These are phyloP conservation scores for Chloropicon primus DNA, from an alignment of 139 green algal genomes.

Conservation along the genomic window DNA sequence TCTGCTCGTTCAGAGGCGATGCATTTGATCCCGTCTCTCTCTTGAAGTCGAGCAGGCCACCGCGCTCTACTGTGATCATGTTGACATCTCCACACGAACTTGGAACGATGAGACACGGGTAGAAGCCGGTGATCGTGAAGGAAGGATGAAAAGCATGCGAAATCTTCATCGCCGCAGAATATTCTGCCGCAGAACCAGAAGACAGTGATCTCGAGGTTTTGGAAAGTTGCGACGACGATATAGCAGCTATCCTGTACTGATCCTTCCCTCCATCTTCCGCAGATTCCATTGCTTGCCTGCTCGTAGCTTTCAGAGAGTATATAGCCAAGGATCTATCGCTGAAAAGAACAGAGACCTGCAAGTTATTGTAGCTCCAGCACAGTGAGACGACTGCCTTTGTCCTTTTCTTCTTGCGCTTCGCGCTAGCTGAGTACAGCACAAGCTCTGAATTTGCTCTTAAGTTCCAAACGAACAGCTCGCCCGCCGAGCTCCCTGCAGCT, in stretches of 20 bases:
- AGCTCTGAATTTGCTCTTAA: background rate
- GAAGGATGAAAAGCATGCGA: background rate
- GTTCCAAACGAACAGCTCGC: background rate
- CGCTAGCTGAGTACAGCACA: background rate
- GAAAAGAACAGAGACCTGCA: background rate
- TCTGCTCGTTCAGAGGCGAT: background rate
- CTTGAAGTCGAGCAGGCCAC: background rate
- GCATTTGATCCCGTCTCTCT: background rate
- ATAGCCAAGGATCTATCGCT: background rate
- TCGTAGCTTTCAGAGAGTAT: background rate
- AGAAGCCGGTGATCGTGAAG: background rate
- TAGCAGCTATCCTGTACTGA: background rate
- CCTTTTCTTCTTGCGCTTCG: background rate
- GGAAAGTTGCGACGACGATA: background rate
- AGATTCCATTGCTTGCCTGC: background rate
- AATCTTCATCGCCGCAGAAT: background rate
- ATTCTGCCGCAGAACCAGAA: background rate
- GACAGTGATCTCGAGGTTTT: background rate
- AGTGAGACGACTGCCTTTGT: background rate
- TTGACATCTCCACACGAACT: background rate
- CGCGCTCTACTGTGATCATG: background rate
- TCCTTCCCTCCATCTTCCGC: background rate
- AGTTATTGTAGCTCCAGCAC: background rate
- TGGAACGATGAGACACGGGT: background rate
- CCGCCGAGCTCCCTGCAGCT: background rate